These are phyloP conservation scores for Dillenia suffruticosa DNA, from an alignment of 164 flowering plant species.

Conservation along the genomic window DNA sequence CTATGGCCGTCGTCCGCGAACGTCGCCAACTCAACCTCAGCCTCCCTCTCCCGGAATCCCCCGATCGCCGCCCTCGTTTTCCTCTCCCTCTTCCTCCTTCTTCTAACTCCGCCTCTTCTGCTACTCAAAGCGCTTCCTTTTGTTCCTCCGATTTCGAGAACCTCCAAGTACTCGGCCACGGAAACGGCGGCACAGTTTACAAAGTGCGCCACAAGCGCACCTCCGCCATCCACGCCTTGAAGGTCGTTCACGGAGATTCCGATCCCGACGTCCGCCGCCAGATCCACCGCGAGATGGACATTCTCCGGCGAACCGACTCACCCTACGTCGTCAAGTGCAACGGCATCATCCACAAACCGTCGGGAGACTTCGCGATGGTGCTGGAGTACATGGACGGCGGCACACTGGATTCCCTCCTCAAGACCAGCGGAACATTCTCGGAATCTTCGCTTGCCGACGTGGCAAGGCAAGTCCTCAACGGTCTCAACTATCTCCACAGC, in stretches of 20 bases:
- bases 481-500: constrained; percentile 56
- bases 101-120: constrained; percentile 1
- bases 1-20: constrained; percentile 33
- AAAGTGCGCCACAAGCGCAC: constrained; percentile 3
- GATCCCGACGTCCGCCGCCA: neutral
- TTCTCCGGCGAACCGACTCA: neutral
- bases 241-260: neutral
- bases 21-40: constrained; percentile 37
- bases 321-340: constrained; percentile 3
- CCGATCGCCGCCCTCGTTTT: constrained; percentile 24
- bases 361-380: constrained; percentile 48
- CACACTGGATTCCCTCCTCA: constrained; percentile 35
- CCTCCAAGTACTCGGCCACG: neutral
- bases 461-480: constrained; percentile 51
- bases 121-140: neutral
- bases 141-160: neutral
- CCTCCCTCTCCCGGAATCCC: constrained; percentile 15
- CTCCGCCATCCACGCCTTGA: neutral
- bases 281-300: neutral
- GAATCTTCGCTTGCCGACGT: constrained; percentile 40
- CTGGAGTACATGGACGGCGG: constrained; percentile 80
- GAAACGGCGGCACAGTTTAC: neutral
- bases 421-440: constrained; percentile 24
- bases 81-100: constrained; percentile 17
- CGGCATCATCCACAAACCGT: constrained; percentile 28